Evolutionary conservation across 129 eudicot genomes (phyloP), one percentile per base, ranked within the genome.

Genomic region (Silybum marianum): DNA sequence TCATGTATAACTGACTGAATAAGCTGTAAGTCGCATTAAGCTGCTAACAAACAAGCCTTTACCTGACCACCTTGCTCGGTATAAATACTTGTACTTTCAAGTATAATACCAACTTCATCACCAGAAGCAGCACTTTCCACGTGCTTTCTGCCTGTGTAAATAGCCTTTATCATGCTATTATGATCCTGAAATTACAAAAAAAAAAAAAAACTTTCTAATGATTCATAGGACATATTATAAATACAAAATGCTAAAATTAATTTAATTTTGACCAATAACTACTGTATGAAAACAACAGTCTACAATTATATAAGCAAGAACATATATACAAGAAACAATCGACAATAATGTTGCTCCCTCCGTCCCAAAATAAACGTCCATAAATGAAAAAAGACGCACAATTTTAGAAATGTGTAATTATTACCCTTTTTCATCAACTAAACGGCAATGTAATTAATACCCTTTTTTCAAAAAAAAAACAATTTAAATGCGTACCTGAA

Each of bases 51-150:
- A 32, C 36, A 32, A 32, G 36, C 36, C 5, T 6, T 79, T 82
- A 96, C 99, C 99, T 96, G 99, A 83, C 99, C 99, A 88, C 99
- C 99, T 93, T 96, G 99, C 85, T 96, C 99, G 80, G 99, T 97
- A 87, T 96, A 96, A 76, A 96, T 93, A 74, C 95, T 89, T 18
- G 99, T 96, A 75, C 89, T 89, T 77, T 93, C 92, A 62, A 96
- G 88, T 72, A 96, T 78, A 73, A 96, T 71, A 75, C 99, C 99
- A 79, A 91, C 88, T 81, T 96, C 99, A 73, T 86, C 83, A 4
- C 90, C 91, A 77, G 83, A 88, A 72, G 40, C 81, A 72, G 86
- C 90, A 91, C 58, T 83, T 81, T 96, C 97, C 87, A 91, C 77
- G 68, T 89, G 91, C 78, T 91, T 95, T 24, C 87, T 76, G 36